Base-by-base conservation (phyloP, 1,284 basidiomycete species). In the Ustilago hordei region DNA sequence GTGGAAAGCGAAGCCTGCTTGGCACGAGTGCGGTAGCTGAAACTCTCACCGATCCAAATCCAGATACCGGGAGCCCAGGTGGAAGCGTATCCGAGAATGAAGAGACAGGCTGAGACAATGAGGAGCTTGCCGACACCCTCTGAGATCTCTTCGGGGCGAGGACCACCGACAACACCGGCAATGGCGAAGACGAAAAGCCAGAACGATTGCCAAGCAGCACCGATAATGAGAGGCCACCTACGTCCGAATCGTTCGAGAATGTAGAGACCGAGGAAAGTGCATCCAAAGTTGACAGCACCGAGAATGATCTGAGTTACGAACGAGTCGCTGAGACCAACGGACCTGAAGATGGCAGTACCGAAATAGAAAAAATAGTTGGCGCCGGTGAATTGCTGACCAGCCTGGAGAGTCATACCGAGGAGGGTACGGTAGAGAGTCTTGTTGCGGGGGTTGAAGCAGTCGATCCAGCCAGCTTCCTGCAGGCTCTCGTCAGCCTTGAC, bases 151-250 rank as follows among this genome's bases (percentile, higher is more conserved):
- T 64, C 59, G 2, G 69, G 66, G 3, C 11, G 83, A 0, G 92
- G 91, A 72, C 91, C 87, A 67, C 89, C 89, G 0, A 90, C 91
- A 0, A 91, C 92, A 34, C 92, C 93, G 2, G 91, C 92, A 7
- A 91, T 89, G 0, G 92, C 92, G 81, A 92, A 93, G 23, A 93
- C 90, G 81, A 93, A 91, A 19, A 94, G 88, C 92, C 93, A 93
- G 8, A 87, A 86, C 0, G 90, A 89, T 82, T 93, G 92, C 92
- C 92, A 83, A 7, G 78, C 69, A 7, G 83, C 82, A 53, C 84
- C 90, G 23, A 87, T 61, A 45, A 91, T 86, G 36, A 91, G 87
- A 69, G 90, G 89, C 31, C 79, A 75, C 32, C 89, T 87, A 17
- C 91, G 87, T 28, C 90, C 91, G 84, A 88, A 88, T 11, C 79